Evolutionary conservation across 2,329 filamentous ascomycete species (phyloP).

Genomic region (Penicillium sp.): DNA sequence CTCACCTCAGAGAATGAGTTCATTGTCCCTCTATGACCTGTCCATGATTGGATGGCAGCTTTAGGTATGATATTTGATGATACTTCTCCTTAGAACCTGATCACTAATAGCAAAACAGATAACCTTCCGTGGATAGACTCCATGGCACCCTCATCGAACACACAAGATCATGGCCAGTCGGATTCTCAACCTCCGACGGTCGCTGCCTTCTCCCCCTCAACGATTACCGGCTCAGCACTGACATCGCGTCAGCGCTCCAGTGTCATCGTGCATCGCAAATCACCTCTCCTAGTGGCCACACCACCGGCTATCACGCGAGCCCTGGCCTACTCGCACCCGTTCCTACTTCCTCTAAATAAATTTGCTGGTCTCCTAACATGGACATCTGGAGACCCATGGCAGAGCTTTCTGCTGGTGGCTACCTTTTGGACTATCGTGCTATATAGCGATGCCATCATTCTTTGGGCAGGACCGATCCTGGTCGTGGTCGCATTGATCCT

Average conservation of each 20-base stretch:
- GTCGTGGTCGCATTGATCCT: constrained; percentile 76
- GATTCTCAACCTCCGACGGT: constrained; percentile 65
- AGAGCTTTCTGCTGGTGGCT: constrained; percentile 86
- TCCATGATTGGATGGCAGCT: constrained; percentile 50
- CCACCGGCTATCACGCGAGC: constrained; percentile 93
- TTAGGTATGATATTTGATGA: constrained; percentile 38
- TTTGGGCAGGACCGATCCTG: constrained; percentile 78
- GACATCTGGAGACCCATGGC: constrained; percentile 92
- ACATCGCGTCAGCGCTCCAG: constrained; percentile 77
- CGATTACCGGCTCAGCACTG: constrained; percentile 66
- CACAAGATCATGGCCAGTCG: constrained; percentile 40
- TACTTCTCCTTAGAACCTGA: not conserved
- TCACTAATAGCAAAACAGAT: constrained; percentile 33
- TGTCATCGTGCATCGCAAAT: constrained; percentile 95
- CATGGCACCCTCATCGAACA: constrained; percentile 48
- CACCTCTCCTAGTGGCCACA: constrained; percentile 84
- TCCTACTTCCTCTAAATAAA: constrained; percentile 83
- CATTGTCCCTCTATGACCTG: constrained; percentile 30
- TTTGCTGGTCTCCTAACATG: constrained; percentile 83
- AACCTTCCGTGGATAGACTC: constrained; percentile 55
- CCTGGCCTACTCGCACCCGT: constrained; percentile 92
- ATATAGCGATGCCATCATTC: constrained; percentile 80
- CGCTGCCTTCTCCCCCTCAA: constrained; percentile 85
- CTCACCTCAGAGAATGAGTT: constrained; percentile 29
- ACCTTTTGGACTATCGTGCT: constrained; percentile 82